phyloP scores from a whole-genome alignment of 108 stramenopile species.

The Pelagomonas calceolata region DNA sequence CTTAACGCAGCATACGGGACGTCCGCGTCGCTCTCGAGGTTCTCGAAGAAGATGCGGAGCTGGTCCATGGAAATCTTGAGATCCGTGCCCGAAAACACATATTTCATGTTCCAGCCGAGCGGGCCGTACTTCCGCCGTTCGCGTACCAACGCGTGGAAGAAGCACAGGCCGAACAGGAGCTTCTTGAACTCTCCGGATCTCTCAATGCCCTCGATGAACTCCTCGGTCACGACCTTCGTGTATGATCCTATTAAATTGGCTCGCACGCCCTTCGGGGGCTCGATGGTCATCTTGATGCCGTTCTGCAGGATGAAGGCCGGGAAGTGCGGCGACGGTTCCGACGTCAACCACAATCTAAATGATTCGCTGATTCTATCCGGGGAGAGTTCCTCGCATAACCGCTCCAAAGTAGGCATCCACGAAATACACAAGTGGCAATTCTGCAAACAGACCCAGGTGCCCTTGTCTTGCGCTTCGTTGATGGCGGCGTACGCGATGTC shows the following conservation, averaged over 20 bases:
- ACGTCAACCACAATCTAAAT: conserved; percentile 56
- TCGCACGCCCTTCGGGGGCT: conserved; percentile 55
- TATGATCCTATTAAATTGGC: conserved; percentile 42
- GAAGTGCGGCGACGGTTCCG: conserved; percentile 43
- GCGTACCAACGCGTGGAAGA: conserved; percentile 49
- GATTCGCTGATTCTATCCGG: conserved; percentile 33
- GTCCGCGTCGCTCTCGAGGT: conserved; percentile 23
- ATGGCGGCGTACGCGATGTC: conserved; percentile 35
- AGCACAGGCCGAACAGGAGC: conserved; percentile 48
- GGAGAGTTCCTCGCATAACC: conserved; percentile 41
- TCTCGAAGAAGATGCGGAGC: conserved; percentile 49
- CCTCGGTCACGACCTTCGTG: conserved; percentile 24
- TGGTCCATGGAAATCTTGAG: conserved; percentile 46
- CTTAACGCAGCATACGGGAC: conserved; percentile 46
- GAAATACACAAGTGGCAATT: conserved; percentile 49
- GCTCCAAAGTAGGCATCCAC: conserved; percentile 52
- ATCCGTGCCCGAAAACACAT: conserved; percentile 48
- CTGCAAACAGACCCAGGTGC: conserved; percentile 53
- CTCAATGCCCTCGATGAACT: conserved; percentile 29
- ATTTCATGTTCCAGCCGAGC: conserved; percentile 60
- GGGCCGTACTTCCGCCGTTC: conserved; percentile 53
- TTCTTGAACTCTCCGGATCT: conserved; percentile 38
- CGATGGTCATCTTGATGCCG: conserved; percentile 56
- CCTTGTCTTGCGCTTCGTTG: conserved; percentile 32
- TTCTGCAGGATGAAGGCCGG: conserved; percentile 52